Conservation (phyloP, 139 green algal genomes). For the Haematococcus lacustris region DNA sequence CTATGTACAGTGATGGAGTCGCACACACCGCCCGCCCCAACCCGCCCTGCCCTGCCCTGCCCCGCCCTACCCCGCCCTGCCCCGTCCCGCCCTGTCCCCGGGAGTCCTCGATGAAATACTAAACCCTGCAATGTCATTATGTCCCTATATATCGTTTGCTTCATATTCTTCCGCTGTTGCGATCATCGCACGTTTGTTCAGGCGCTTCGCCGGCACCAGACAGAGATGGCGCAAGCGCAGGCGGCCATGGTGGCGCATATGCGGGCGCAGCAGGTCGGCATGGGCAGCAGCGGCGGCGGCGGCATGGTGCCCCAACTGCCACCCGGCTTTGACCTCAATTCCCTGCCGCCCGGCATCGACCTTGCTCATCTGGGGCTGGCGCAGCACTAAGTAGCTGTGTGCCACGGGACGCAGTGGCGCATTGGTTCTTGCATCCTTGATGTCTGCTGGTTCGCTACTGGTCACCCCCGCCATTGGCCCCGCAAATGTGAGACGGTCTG, state of each 20-base stretch:
- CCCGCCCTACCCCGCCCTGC: not conserved
- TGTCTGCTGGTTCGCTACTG: too few relatives aligned
- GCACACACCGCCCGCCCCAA: not conserved
- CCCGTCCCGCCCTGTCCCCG: not conserved
- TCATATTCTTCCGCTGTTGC: not conserved
- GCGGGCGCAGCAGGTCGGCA: not conserved
- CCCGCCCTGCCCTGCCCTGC: not conserved
- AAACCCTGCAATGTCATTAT: not conserved
- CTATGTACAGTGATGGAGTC: not conserved
- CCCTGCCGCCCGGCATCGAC: not conserved
- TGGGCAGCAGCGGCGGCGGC: not conserved
- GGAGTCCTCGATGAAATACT: not conserved
- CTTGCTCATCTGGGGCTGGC: too few relatives aligned
- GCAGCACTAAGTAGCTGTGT: too few relatives aligned
- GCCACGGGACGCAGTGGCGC: too few relatives aligned
- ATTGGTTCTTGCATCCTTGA: too few relatives aligned
- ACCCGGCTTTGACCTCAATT: not conserved
- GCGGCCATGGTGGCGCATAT: constrained; percentile 6
- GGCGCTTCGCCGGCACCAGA: constrained; percentile 3
- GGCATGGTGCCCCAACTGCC: not conserved
- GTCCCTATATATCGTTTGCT: not conserved
- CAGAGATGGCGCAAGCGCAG: constrained; percentile 5
- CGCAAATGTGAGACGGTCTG: too few relatives aligned
- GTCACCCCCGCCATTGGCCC: too few relatives aligned
- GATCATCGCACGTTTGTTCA: not conserved